Evolutionary conservation across 495 filamentous ascomycete species (phyloP).

Genomic region (Lophium mytilinum): DNA sequence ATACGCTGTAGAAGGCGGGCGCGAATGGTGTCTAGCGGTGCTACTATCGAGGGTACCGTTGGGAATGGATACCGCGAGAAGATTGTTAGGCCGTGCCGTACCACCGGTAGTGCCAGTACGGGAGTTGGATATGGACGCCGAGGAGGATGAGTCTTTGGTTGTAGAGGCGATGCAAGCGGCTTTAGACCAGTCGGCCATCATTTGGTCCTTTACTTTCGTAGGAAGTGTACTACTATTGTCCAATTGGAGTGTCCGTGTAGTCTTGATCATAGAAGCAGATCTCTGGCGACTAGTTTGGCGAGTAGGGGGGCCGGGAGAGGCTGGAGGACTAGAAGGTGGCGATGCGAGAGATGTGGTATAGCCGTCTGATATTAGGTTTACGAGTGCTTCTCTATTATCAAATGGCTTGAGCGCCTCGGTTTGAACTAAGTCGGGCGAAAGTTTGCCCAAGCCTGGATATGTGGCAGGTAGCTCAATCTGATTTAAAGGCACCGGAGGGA

Average conservation of each 20-base stretch:
- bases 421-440: conserved; percentile 44
- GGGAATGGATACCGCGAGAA: conserved; percentile 19
- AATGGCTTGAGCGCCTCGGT: conserved; percentile 57
- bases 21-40: conserved; percentile 8
- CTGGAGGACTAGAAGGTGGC: conserved; percentile 59
- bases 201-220: conserved; percentile 55
- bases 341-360: conserved; percentile 53
- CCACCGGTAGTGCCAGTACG: conserved; percentile 9
- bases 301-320: conserved; percentile 60
- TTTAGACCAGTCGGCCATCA: conserved; percentile 70
- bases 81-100: conserved; percentile 12
- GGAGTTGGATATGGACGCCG: conserved; percentile 41
- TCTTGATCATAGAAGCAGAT: conserved; percentile 7
- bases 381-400: conserved; percentile 55
- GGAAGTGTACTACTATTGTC: conserved; percentile 30
- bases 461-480: conserved; percentile 33
- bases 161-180: conserved; percentile 56
- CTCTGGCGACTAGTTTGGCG: conserved; percentile 37
- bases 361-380: conserved; percentile 60
- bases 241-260: neutral
- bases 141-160: conserved; percentile 21
- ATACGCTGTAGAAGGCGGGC: conserved; percentile 22
- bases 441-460: conserved; percentile 29
- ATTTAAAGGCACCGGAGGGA: conserved; percentile 48
- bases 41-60: conserved; percentile 17